A percentile compares a stretch with the other conserved stretches of the same genome.
Conservation (phyloP, 768 basidiomycete genomes). For the Hericium coralloides region DNA sequence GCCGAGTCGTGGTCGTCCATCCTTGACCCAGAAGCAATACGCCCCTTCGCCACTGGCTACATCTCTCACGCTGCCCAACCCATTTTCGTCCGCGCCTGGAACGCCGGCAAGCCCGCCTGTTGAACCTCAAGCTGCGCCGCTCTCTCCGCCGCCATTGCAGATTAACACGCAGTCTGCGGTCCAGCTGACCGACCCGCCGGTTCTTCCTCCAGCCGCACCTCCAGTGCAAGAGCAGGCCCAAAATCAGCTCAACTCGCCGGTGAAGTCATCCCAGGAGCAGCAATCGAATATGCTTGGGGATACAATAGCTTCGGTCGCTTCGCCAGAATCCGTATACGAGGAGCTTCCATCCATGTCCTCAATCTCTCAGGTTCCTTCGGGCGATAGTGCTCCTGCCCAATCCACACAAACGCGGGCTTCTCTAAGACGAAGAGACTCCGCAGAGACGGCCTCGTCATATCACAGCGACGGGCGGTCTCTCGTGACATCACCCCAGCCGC, state of each 20-base stretch:
- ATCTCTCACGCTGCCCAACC: background rate
- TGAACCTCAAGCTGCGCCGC: background rate
- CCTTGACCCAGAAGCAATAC: constrained; percentile 9
- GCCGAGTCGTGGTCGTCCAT: background rate
- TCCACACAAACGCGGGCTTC: constrained; percentile 8
- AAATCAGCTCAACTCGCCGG: background rate
- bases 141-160: background rate
- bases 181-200: background rate
- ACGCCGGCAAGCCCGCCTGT: background rate
- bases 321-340: background rate
- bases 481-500: constrained; percentile 30
- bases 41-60: constrained; percentile 14
- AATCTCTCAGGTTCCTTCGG: background rate
- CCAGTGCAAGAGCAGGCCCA: background rate
- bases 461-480: constrained; percentile 28
- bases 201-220: background rate
- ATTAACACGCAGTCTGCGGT: no score
- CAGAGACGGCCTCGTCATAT: constrained; percentile 22
- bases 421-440: constrained; percentile 9
- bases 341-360: background rate
- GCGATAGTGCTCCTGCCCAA: background rate
- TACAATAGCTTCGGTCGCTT: background rate
- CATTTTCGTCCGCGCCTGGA: background rate
- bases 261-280: background rate
- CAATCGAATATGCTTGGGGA: background rate